Evolutionary conservation across 331 rosid species (phyloP), one percentile per base, ranked within the genome.

Genomic region (Erythrophleum ivorense): DNA sequence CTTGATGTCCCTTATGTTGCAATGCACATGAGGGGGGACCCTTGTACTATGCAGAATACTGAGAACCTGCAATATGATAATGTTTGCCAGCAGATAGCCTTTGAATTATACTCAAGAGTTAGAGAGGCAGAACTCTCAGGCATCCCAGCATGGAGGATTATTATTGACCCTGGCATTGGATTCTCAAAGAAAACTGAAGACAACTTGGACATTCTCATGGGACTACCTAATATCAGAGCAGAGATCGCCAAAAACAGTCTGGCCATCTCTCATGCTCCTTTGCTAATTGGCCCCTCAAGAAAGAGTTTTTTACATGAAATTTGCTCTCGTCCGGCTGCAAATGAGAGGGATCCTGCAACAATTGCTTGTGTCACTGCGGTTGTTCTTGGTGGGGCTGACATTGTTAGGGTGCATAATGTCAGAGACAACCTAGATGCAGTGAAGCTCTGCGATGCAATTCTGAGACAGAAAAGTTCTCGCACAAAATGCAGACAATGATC

Each of bases 1-100:
- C 99, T 96, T 54, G 84, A 83, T 78, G 97, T 91, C 79, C 99
- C 98, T 75, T 92, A 90, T 76, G 85, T 88, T 86, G 99, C 97
- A 70, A 96, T 93, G 97, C 99, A 93, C 83, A 92, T 91, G 98
- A 91, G 97, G 78, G 99, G 99, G 40, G 97, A 92, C 43, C 98
- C 95, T 7, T 88, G 88, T 54, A 87, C 94, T 2, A 96, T 96
- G 99, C 91, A 92, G 84, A 92, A 81, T 81, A 58, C 59, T 9
- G 92, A 88, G 72, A 94, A 91, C 85, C 81, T 93, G 81, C 85
- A 85, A 62, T 96, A 96, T 80, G 90, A 92, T 79, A 36, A 93
- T 82, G 95, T 89, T 38, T 93, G 91, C 75, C 78, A 87, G 78
- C 88, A 96, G 73, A 79, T 96, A 82, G 93, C 92, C 50, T 88